Base-by-base conservation (phyloP, 2,329 filamentous ascomycete species). In the Mycosphaerella sp. region DNA sequence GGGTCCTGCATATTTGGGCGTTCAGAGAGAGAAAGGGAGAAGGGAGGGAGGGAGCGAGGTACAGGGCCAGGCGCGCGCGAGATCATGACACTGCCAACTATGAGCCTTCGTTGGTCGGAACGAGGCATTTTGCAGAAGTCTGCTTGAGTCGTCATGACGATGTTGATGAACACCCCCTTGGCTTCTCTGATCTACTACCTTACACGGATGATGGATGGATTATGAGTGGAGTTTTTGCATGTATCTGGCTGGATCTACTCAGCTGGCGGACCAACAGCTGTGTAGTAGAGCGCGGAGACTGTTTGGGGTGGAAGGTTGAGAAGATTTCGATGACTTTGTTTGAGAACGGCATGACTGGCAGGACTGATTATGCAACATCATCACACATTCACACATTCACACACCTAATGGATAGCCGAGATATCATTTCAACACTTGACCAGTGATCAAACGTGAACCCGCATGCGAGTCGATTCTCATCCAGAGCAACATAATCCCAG, bases 91-190 rank as follows among this genome's bases (percentile, higher is more conserved):
- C 34, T 11, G 12, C 34, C 10, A 38, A 11, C 34, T 11, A 38
- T 3, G 12, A n/a, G 10, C 34, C 12, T 38, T 10, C 12, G 34
- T n/a, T 38, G 34, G 4, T 11, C 34, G 34, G 34, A 38, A 48
- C 45, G 45, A 40, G 45, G 34, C 36, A 34, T 48, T 31, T 21
- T 36, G 26, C 8, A 34, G 45, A 48, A 23, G 38, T 45, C 31
- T 8, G 26, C 14, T 48, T 10, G 46, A 57, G 48, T 54, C 55
- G 45, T 55, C 53, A 58, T 49, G 47, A 55, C 48, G 45, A 49
- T 54, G 40, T 51, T 44, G 55, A 57, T 54, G 48, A 51, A 39
- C 26, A 47, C 43, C 31, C 41, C 36, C 21, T 45, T 45, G 32
- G 21, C 42, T 44, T 52, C 42, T 38, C 42, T 48, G 39, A 40